phyloP scores from a whole-genome alignment of 1,284 basidiomycete species.

The Cutaneotrichosporon dermatis region DNA sequence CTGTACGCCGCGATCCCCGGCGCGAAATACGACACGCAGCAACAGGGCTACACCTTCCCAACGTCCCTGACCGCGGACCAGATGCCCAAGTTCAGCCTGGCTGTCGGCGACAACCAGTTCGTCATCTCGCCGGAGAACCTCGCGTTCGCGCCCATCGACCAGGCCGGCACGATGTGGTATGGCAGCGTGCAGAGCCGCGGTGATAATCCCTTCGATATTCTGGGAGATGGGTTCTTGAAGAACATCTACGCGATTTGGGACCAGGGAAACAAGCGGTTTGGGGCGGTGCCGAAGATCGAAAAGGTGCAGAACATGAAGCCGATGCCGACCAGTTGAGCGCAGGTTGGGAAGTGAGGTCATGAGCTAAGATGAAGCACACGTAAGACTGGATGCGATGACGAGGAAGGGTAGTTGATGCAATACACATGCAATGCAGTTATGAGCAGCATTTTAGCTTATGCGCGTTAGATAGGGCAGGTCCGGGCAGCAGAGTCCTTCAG shows the following conservation, averaged over 20 bases:
- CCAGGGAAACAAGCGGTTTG: slow-evolving; percentile 9
- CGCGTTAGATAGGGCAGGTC: too few relatives aligned
- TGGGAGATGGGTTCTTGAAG: slow-evolving; percentile 75
- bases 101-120: slow-evolving; percentile 8
- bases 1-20: slow-evolving; percentile 75
- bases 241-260: slow-evolving; percentile 37
- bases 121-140: slow-evolving; percentile 12
- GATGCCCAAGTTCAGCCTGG: slow-evolving; percentile 7
- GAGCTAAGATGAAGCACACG: too few relatives aligned
- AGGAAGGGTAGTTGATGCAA: too few relatives aligned
- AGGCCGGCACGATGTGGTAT: slow-evolving; percentile 1
- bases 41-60: slow-evolving; percentile 8
- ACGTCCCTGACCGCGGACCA: not conserved
- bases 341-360: too few relatives aligned
- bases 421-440: too few relatives aligned
- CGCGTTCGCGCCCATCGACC: slow-evolving; percentile 4
- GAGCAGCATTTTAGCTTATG: too few relatives aligned
- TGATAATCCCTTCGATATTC: slow-evolving; percentile 49
- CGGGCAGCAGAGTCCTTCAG: too few relatives aligned
- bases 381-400: too few relatives aligned
- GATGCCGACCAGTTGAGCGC: not conserved
- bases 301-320: slow-evolving; percentile 7
- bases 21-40: slow-evolving; percentile 36
- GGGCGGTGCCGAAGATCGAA: slow-evolving; percentile 10
- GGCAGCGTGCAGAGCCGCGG: slow-evolving; percentile 13